Conservation (phyloP, 495 filamentous ascomycete genomes). For the Neurospora sp. region DNA sequence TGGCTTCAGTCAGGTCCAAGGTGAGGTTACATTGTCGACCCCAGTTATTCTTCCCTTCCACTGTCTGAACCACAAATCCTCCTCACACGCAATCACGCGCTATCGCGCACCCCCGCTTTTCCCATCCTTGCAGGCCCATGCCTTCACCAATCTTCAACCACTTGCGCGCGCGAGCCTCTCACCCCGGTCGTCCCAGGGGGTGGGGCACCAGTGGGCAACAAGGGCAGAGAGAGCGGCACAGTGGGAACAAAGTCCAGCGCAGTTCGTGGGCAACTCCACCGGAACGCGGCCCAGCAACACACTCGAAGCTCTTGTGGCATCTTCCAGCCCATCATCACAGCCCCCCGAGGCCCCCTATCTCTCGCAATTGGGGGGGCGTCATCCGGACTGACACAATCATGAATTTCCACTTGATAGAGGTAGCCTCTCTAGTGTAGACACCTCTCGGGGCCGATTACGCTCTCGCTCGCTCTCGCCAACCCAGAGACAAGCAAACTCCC, state of each 20-base stretch:
- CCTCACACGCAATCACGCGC: slow-evolving; percentile 26
- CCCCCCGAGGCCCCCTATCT: background rate
- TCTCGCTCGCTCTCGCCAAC: background rate
- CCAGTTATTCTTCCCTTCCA: background rate
- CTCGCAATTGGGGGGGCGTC: background rate
- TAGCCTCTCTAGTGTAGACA: background rate
- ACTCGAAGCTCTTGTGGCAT: slow-evolving; percentile 1
- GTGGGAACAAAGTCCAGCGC: slow-evolving; percentile 2
- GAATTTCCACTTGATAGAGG: background rate
- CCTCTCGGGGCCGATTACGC: background rate
- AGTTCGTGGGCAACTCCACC: slow-evolving; percentile 5
- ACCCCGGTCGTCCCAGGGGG: slow-evolving; percentile 14
- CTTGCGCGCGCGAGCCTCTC: slow-evolving; percentile 8
- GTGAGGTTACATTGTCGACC: background rate
- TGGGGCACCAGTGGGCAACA: background rate
- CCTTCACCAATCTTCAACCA: slow-evolving; percentile 14
- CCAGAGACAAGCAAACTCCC: background rate
- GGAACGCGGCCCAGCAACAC: background rate
- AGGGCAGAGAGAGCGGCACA: slow-evolving; percentile 10
- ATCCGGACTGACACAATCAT: background rate
- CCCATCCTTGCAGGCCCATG: slow-evolving; percentile 16
- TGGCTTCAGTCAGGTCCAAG: background rate
- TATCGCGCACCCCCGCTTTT: slow-evolving; percentile 26
- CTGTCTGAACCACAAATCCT: slow-evolving; percentile 19
- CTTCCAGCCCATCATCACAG: background rate